Evolutionary conservation across 768 basidiomycete genomes (phyloP).

Genomic region (Mycena chlorophos): DNA sequence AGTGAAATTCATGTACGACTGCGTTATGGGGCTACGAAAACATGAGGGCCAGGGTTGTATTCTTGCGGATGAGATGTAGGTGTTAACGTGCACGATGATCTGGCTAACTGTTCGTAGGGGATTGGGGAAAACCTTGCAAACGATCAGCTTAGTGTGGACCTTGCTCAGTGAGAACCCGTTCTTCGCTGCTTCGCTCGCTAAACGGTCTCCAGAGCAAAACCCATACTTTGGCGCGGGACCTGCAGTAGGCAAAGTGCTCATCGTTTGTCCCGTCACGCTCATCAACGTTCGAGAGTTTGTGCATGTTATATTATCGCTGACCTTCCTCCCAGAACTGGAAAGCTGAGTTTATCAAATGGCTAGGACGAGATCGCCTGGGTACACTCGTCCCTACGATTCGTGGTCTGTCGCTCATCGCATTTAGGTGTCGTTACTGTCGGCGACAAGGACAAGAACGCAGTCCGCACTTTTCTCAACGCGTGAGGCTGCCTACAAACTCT

Average conservation of each 20-base stretch:
- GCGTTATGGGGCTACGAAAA: conserved; percentile 89
- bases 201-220: conserved; percentile 67
- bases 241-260: conserved; percentile 75
- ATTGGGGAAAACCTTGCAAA: conserved; percentile 95
- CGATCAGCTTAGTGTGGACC: conserved; percentile 91
- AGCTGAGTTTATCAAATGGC: conserved; percentile 95
- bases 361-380: conserved; percentile 51
- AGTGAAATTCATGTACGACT: conserved; percentile 90
- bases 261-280: conserved; percentile 93
- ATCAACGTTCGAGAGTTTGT: conserved; percentile 56
- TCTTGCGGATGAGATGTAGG: conserved; percentile 92
- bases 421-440: conserved; percentile 36
- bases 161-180: conserved; percentile 67
- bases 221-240: conserved; percentile 62
- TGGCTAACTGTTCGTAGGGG: conserved; percentile 55
- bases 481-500: conserved; percentile 33
- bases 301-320: conserved; percentile 4
- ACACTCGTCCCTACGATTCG: neutral
- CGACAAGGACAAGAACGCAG: conserved; percentile 46
- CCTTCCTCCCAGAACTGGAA: conserved; percentile 76
- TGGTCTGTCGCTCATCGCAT: neutral
- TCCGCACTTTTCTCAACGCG: conserved; percentile 78
- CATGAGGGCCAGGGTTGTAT: conserved; percentile 94
- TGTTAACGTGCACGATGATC: conserved; percentile 10
- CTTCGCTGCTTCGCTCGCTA: neutral